A percentile compares a stretch with the other conserved stretches of the same genome.
phyloP scores from a whole-genome alignment of 1,139 yeast genomes.

The Pichia sp. region DNA sequence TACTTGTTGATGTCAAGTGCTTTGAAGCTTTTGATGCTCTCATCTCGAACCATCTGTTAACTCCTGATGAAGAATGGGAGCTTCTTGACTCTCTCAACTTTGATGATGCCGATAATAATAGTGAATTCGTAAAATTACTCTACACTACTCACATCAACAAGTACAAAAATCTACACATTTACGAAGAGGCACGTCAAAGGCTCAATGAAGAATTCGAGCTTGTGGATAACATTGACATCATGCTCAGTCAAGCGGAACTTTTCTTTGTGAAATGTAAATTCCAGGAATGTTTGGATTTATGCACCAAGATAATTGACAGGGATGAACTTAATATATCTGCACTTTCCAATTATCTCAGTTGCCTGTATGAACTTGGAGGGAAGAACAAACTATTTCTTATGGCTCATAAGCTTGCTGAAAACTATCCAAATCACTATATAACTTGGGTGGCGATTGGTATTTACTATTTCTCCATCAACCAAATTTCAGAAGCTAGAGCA shows the following conservation, averaged over 20 bases:
- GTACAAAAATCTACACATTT: conserved; percentile 53
- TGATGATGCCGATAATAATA: conserved; percentile 69
- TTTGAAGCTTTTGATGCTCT: conserved; percentile 88
- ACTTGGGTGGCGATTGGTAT: conserved; percentile 94
- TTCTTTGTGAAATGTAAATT: conserved; percentile 74
- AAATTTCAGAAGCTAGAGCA: conserved; percentile 75
- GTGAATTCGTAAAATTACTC: conserved; percentile 67
- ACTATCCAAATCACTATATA: conserved; percentile 73
- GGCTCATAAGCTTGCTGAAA: conserved; percentile 83
- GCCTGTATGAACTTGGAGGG: conserved; percentile 79
- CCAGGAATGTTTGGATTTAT: conserved; percentile 64
- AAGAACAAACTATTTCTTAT: conserved; percentile 72
- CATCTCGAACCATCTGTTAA: conserved; percentile 62
- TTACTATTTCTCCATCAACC: conserved; percentile 71
- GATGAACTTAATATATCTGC: conserved; percentile 72
- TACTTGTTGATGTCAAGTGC: conserved; percentile 82
- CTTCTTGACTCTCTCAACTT: conserved; percentile 63
- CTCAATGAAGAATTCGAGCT: conserved; percentile 68
- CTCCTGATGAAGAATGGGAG: conserved; percentile 88
- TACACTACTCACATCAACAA: conserved; percentile 75
- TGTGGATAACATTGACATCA: conserved; percentile 60
- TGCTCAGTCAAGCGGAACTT: conserved; percentile 65
- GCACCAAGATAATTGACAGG: conserved; percentile 50
- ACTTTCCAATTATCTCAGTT: conserved; percentile 75
- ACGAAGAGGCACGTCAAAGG: conserved; percentile 59